phyloP scores from a whole-genome alignment of 805 yeast genomes.

The Metschnikowia proteae region DNA sequence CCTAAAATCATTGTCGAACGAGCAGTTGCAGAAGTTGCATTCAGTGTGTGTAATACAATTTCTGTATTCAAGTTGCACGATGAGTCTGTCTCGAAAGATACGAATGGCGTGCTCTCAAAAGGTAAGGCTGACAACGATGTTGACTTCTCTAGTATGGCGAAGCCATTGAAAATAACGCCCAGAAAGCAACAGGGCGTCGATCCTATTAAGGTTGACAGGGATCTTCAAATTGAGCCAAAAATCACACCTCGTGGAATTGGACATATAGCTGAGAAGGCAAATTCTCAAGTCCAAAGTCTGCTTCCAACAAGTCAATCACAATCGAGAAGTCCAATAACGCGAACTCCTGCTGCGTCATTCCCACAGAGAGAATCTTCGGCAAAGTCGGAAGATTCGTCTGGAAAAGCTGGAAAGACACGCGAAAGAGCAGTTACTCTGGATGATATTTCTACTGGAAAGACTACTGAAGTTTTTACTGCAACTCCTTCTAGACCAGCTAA shows the following conservation, averaged over 20 bases:
- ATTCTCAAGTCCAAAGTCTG: background rate
- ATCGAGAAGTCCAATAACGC: background rate
- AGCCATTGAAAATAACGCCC: conserved; percentile 13
- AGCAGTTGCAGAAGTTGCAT: conserved; percentile 70
- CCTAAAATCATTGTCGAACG: conserved; percentile 72
- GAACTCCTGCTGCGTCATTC: background rate
- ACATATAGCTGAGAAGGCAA: background rate
- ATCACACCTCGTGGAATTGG: background rate
- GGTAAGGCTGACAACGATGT: background rate
- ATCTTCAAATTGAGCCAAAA: background rate
- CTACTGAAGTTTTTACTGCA: background rate
- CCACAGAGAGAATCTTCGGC: background rate
- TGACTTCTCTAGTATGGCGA: conserved; percentile 5
- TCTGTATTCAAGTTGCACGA: conserved; percentile 45
- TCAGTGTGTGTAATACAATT: conserved; percentile 59
- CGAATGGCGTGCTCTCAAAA: background rate
- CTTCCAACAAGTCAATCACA: background rate
- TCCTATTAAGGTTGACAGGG: background rate
- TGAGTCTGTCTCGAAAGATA: background rate
- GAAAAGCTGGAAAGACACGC: background rate
- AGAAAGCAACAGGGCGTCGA: background rate
- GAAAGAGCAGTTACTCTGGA: background rate
- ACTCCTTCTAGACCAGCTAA: conserved; percentile 1
- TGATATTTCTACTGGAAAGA: background rate
- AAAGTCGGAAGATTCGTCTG: background rate